Evolutionary conservation across 257 asterid genomes (phyloP).

Genomic region (Solanum sitiens): DNA sequence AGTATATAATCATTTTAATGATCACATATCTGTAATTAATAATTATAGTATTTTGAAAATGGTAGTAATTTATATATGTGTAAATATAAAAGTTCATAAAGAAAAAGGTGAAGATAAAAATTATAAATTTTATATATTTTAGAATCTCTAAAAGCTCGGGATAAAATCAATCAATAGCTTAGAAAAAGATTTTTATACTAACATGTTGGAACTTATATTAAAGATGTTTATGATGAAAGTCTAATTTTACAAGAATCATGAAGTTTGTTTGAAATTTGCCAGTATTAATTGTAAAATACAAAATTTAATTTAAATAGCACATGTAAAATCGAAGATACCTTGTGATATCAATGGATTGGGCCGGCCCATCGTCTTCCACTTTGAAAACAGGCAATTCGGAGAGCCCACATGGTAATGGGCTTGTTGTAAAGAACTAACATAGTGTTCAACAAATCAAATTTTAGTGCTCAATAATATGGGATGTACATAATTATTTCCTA

Average conservation of each 20-base stretch:
- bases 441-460: background rate
- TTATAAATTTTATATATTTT: background rate
- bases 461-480: background rate
- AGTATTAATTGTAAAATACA: background rate
- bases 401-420: constrained; percentile 52
- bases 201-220: background rate
- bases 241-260: background rate
- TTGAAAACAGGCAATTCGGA: constrained; percentile 31
- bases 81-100: background rate
- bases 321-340: constrained; percentile 25
- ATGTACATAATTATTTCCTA: background rate
- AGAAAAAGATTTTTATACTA: background rate
- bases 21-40: background rate
- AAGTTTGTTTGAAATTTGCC: background rate
- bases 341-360: constrained; percentile 22
- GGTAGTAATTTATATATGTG: background rate
- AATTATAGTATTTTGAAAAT: background rate
- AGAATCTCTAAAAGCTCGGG: background rate
- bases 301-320: background rate
- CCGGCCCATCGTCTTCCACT: constrained; percentile 14
- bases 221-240: background rate
- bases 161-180: background rate
- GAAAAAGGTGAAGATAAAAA: background rate
- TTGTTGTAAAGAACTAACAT: constrained; percentile 41
- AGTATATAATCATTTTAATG: background rate